Base-by-base conservation (phyloP, 164 flowering plant genomes). In the Vitis riparia region DNA sequence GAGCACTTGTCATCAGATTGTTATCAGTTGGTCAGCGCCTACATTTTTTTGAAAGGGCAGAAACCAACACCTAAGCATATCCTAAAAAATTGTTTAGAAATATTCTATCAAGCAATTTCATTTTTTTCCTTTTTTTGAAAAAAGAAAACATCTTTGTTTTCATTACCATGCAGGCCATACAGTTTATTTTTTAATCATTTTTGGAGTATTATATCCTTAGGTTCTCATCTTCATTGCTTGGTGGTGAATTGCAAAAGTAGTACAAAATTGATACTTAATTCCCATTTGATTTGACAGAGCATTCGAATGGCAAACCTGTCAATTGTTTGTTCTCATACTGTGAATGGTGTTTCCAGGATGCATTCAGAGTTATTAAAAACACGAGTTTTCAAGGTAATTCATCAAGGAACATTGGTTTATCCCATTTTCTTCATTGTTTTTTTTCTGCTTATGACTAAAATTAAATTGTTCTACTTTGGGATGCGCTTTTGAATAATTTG, bases 271-370 rank as follows among this genome's bases (percentile, higher is more conserved):
- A 55, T 30, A 59, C 49, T 58, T 57, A 50, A 14, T 12, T 65
- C 55, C 11, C 52, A 15, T 61, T 63, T 74, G 53, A 29, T 58
- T 53, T 64, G 63, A 44, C 81, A 85, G 88, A 78, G 73, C 65
- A 82, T 87, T 29, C 79, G 87, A 61, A 68, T 84, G 81, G 91
- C 88, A 50, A 83, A 87, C 65, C 76, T 87, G 17, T 73, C 88
- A 63, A 69, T 87, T 68, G 83, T 80, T 62, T 82, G 87, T 69
- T 82, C 78, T 56, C 84, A 83, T 66, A 71, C 85, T 12, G 87
- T 87, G 19, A 78, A 85, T 77, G 91, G 85, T 59, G 91, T 87
- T 51, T 83, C 91, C 50, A 79, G 68, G 71, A 77, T 76, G 55
- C 91, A 87, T 71, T 72, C 72, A 12, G 85, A 85, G 49, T 49